These are phyloP conservation scores for Berberis vulgaris DNA, from an alignment of 164 flowering plant genomes.

Conservation along the genomic window DNA sequence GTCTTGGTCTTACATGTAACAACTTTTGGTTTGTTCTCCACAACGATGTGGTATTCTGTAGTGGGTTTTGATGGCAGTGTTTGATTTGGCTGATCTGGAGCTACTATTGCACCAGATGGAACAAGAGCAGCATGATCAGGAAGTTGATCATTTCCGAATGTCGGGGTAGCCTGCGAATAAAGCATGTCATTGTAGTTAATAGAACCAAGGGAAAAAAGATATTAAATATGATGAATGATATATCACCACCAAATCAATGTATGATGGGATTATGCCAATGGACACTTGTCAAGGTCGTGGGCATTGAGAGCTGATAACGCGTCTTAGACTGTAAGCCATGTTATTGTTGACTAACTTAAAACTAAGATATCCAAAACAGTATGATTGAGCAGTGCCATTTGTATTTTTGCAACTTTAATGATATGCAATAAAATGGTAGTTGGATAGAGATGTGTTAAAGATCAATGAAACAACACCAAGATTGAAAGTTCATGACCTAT, in stretches of 20 bases:
- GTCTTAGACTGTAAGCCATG: neutral
- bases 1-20: slow-evolving; percentile 34
- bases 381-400: no score
- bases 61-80: slow-evolving; percentile 22
- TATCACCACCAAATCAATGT: slow-evolving; percentile 83
- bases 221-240: neutral
- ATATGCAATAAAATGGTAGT: no score
- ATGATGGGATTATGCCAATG: slow-evolving; percentile 68
- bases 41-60: slow-evolving; percentile 16
- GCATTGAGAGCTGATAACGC: slow-evolving; percentile 49
- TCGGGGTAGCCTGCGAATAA: slow-evolving; percentile 63
- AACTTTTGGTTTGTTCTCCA: slow-evolving; percentile 21
- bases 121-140: slow-evolving; percentile 86
- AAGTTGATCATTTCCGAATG: slow-evolving; percentile 94
- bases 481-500: no score
- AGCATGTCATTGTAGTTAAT: slow-evolving; percentile 8
- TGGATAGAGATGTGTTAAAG: no score
- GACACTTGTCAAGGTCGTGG: slow-evolving; percentile 74
- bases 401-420: no score
- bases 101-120: slow-evolving; percentile 42
- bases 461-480: no score
- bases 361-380: neutral
- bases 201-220: neutral
- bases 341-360: slow-evolving; percentile 1
- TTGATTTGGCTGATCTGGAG: slow-evolving; percentile 30